These are phyloP conservation scores for Penstemon newberryi DNA, from an alignment of 257 asterid genomes.

Conservation along the genomic window DNA sequence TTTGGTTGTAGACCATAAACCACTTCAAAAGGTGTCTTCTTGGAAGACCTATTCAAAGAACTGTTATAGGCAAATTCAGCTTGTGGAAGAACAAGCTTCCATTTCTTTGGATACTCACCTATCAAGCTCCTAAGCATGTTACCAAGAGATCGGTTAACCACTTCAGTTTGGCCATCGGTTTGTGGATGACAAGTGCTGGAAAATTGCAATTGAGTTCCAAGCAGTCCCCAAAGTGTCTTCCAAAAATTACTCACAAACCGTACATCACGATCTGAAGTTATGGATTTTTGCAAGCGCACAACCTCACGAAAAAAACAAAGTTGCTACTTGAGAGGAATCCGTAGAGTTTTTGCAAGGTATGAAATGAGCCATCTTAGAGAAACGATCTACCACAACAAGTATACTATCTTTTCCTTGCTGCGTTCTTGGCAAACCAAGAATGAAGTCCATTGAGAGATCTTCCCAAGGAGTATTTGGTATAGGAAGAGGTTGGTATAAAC, in stretches of 20 bases:
- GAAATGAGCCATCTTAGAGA: slow-evolving; percentile 12
- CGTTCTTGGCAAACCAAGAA: slow-evolving; percentile 16
- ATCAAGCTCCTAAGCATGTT: background rate
- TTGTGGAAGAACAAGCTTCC: background rate
- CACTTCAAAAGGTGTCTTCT: slow-evolving; percentile 7
- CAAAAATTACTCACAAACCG: slow-evolving; percentile 4
- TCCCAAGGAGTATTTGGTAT: background rate
- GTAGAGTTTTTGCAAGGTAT: background rate
- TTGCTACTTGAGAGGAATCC: too few species aligned
- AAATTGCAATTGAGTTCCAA: background rate
- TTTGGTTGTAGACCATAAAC: background rate
- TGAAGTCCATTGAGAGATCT: slow-evolving; percentile 10
- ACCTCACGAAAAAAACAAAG: background rate
- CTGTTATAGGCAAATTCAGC: background rate
- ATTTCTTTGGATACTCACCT: background rate
- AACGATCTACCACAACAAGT: slow-evolving; percentile 1
- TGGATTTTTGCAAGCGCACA: background rate
- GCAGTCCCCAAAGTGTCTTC: background rate
- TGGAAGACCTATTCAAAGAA: background rate
- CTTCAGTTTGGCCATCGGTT: slow-evolving; percentile 14
- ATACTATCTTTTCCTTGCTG: background rate
- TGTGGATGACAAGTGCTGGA: background rate
- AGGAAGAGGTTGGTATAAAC: slow-evolving; percentile 13
- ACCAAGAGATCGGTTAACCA: slow-evolving; percentile 1
- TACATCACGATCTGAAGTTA: background rate